Evolutionary conservation across 2,329 filamentous ascomycete genomes (phyloP).

Genomic region (Chaetomium sp.): DNA sequence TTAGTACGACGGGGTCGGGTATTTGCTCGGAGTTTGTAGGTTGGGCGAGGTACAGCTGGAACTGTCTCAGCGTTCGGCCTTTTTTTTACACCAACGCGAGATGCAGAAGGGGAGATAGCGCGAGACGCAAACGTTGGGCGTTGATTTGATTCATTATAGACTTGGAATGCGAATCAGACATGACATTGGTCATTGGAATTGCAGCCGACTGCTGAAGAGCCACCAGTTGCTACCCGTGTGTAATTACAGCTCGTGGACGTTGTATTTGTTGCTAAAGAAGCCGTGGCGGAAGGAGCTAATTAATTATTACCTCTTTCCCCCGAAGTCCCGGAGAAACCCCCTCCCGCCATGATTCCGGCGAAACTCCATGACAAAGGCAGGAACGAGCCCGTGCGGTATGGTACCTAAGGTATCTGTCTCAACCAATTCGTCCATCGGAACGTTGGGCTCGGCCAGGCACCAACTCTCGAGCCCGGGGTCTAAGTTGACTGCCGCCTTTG

Average conservation of each 20-base stretch:
- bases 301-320: conserved; percentile 46
- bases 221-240: no score
- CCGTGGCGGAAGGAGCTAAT: conserved; percentile 56
- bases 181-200: no score
- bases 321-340: conserved; percentile 59
- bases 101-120: no score
- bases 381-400: conserved; percentile 48
- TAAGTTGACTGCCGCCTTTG: not conserved
- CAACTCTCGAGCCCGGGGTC: not conserved
- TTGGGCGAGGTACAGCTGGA: no score
- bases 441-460: conserved; percentile 57
- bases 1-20: no score
- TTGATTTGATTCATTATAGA: no score
- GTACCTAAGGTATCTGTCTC: conserved; percentile 46
- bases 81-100: no score
- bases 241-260: conserved; percentile 49
- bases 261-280: conserved; percentile 53
- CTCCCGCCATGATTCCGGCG: conserved; percentile 61
- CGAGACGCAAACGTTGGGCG: no score
- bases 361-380: conserved; percentile 64
- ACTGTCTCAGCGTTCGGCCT: no score
- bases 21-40: no score
- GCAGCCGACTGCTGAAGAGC: no score
- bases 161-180: no score
- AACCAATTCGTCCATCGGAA: conserved; percentile 60